Conservation (phyloP, 352 stramenopile genomes). For the Phytophthora boehmeriae region DNA sequence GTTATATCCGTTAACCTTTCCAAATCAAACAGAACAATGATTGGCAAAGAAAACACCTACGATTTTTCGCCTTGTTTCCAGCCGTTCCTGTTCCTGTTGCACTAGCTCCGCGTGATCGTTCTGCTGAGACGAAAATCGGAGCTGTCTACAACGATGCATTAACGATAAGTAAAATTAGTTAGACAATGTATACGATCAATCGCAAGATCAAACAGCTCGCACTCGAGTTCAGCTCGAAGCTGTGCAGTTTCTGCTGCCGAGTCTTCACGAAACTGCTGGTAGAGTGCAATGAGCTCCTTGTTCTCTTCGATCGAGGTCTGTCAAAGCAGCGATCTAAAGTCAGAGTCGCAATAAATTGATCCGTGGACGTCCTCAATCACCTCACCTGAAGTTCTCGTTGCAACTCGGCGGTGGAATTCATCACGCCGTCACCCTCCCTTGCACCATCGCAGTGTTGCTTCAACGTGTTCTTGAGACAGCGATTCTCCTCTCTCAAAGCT, state of each 20-base stretch:
- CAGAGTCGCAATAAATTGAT: background rate
- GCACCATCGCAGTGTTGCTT: slow-evolving; percentile 53
- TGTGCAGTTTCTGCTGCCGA: slow-evolving; percentile 51
- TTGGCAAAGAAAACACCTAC: slow-evolving; percentile 21
- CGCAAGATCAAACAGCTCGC: slow-evolving; percentile 2
- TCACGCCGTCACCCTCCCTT: slow-evolving; percentile 2
- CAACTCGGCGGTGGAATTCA: slow-evolving; percentile 47
- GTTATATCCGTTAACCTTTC: background rate
- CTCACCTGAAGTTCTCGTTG: slow-evolving; percentile 53
- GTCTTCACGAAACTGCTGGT: slow-evolving; percentile 71
- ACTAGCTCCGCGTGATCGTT: slow-evolving; percentile 16
- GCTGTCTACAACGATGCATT: slow-evolving; percentile 17
- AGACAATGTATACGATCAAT: background rate
- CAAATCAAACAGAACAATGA: background rate
- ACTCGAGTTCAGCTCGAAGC: slow-evolving; percentile 67
- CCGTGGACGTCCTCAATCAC: background rate
- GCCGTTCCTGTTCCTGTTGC: slow-evolving; percentile 40
- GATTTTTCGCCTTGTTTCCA: slow-evolving; percentile 44
- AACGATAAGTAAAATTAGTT: background rate
- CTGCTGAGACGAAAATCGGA: slow-evolving; percentile 25
- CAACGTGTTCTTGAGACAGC: slow-evolving; percentile 67
- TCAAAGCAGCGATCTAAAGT: background rate
- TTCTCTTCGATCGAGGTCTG: slow-evolving; percentile 72
- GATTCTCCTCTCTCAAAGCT: slow-evolving; percentile 63
- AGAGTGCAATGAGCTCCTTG: slow-evolving; percentile 76